Base-by-base conservation (phyloP, 805 yeast genomes). In the Metschnikowia amazonensis region DNA sequence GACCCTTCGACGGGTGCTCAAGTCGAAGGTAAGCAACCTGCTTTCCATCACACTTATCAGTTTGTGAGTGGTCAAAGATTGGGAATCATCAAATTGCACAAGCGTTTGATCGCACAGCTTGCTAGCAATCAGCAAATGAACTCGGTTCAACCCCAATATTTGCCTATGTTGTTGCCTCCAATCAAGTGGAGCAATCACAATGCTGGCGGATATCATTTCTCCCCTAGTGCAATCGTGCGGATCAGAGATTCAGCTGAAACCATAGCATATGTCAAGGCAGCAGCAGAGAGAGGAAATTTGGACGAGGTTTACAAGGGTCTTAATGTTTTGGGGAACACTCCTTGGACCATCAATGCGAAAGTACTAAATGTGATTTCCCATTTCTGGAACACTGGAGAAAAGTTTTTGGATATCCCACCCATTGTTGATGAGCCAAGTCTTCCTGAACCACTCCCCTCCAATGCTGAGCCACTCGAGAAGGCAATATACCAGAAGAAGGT, bases 121-220 rank as follows among this genome's bases (percentile, higher is more conserved):
- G 82, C 88, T 8, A 80, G 84, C 3, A 89, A 83, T 43, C 72
- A 80, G 28, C 67, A 81, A 5, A 72, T 75, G 20, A 83, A 84
- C 42, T 74, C 86, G 1, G 80, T 86, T 4, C 87, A 82, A 57
- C 96, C 98, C 0, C 97, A 92, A 63, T 74, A 79, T 50, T 72
- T 94, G 43, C 99, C 99, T 7, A 94, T 94, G 99, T 72, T 94
- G 40, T 84, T 86, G 7, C 79, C 81, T 50, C 99, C 99, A n/a
- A 72, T 81, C 45, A 88, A 89, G 4, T 94, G 99, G 99, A 76
- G 81, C 0, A 68, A 80, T 9, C 82, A 83, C 77, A 81, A 83
- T 58, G 77, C 78, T 45, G 99, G 99, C 54, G 99, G 97, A 0
- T 90, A 88, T 58, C 71, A 78, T 47, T 82, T 81, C 58, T 73